Conservation (phyloP, 345 rosid genomes). For the Gossypium mustelinum region DNA sequence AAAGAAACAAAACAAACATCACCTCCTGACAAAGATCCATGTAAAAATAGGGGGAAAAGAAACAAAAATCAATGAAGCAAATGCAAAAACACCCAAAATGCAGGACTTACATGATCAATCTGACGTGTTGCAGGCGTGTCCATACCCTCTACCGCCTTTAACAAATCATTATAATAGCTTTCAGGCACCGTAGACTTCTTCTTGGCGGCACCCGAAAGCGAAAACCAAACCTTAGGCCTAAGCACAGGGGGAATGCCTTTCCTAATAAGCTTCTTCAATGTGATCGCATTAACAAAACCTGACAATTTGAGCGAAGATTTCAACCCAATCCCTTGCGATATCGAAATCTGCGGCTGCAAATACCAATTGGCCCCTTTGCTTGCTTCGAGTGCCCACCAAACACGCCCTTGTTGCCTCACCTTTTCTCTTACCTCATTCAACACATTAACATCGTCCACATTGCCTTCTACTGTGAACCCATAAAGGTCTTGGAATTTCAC, state of each 20-base stretch:
- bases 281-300: slow-evolving; percentile 13
- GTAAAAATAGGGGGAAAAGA: not conserved
- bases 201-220: slow-evolving; percentile 98
- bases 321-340: slow-evolving; percentile 66
- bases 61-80: not conserved
- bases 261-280: slow-evolving; percentile 28
- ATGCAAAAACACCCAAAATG: not conserved
- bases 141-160: slow-evolving; percentile 85
- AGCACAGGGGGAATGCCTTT: slow-evolving; percentile 97
- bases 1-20: not conserved
- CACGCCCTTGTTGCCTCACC: slow-evolving; percentile 42
- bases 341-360: slow-evolving; percentile 66
- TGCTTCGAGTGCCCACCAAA: slow-evolving; percentile 99
- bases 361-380: slow-evolving; percentile 99
- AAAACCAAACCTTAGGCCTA: slow-evolving; percentile 97
- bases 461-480: slow-evolving; percentile 2
- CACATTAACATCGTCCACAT: slow-evolving; percentile 3
- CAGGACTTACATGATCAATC: slow-evolving; percentile 90
- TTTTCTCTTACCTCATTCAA: slow-evolving; percentile 4
- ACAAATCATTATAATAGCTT: slow-evolving; percentile 82
- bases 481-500: slow-evolving; percentile 5
- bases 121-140: slow-evolving; percentile 91
- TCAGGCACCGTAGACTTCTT: slow-evolving; percentile 98
- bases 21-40: not conserved
- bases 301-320: slow-evolving; percentile 87